Percentiles rank a stretch among this genome's conserved stretches.
Evolutionary conservation across 768 basidiomycete species (phyloP).

Genomic region (Boletellus sp.): DNA sequence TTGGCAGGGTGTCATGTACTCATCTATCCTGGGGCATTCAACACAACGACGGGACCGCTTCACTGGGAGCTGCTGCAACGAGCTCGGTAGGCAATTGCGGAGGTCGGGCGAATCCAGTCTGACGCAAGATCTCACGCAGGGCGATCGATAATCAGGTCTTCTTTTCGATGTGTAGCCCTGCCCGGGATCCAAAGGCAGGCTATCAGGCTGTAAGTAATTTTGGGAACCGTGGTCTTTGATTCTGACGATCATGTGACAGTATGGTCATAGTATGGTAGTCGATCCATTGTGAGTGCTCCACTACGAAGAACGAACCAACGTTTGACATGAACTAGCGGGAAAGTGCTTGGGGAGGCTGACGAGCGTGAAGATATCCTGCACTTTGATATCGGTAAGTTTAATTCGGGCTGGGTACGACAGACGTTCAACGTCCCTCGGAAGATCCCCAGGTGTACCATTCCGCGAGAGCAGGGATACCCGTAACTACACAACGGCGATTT

Average conservation of each 20-base stretch:
- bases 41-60: constrained; percentile 89
- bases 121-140: constrained; percentile 38
- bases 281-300: constrained; percentile 69
- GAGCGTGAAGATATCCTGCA: constrained; percentile 79
- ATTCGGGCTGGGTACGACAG: neutral
- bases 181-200: constrained; percentile 71
- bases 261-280: constrained; percentile 89
- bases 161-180: constrained; percentile 94
- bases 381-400: constrained; percentile 70
- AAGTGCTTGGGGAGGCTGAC: constrained; percentile 66
- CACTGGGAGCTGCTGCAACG: constrained; percentile 94
- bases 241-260: constrained; percentile 41
- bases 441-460: constrained; percentile 61
- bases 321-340: constrained; percentile 52
- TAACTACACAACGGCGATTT: constrained; percentile 87
- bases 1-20: constrained; percentile 75
- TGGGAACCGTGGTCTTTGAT: neutral
- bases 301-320: neutral
- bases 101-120: neutral
- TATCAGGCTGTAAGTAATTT: constrained; percentile 77
- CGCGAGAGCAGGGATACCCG: constrained; percentile 81
- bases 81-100: constrained; percentile 50
- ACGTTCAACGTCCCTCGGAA: constrained; percentile 32
- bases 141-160: constrained; percentile 98
- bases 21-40: constrained; percentile 95